Evolutionary conservation across 352 stramenopile genomes (phyloP).

Genomic region (Pythium grandisporangium): DNA sequence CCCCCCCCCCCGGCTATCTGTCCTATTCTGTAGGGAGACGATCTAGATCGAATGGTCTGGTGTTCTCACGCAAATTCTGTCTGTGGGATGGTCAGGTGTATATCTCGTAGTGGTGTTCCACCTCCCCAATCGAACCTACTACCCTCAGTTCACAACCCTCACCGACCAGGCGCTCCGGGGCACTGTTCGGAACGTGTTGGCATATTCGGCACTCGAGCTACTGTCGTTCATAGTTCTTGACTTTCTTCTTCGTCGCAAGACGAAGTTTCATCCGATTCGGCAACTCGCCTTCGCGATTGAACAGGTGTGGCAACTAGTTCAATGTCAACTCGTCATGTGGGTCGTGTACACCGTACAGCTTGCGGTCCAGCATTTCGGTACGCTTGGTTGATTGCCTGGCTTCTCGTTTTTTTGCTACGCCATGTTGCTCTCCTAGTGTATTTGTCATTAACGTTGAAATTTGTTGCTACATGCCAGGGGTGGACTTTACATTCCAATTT

Average conservation of each 20-base stretch:
- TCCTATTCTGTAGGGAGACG: too few relatives aligned
- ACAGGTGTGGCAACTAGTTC: neutral
- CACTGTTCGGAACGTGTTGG: neutral
- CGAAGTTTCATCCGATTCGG: neutral
- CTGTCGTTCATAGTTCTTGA: neutral
- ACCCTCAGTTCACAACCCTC: neutral
- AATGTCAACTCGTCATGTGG: neutral
- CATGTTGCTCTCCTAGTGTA: neutral
- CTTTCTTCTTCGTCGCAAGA: neutral
- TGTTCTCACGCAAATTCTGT: too few relatives aligned
- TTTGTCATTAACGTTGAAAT: too few relatives aligned
- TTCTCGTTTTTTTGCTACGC: too few relatives aligned
- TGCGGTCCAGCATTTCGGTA: neutral
- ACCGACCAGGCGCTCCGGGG: neutral
- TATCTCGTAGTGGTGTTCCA: neutral
- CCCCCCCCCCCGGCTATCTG: too few relatives aligned
- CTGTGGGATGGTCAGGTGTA: neutral
- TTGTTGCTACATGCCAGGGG: neutral
- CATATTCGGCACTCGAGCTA: neutral
- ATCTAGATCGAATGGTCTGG: too few relatives aligned
- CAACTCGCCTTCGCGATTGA: neutral
- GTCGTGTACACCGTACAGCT: neutral
- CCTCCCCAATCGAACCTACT: neutral
- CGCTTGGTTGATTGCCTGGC: neutral
- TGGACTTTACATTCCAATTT: neutral